Evolutionary conservation across 2,329 filamentous ascomycete species (phyloP), one percentile per base, ranked within the genome.

Genomic region (Fusarium aywerte): DNA sequence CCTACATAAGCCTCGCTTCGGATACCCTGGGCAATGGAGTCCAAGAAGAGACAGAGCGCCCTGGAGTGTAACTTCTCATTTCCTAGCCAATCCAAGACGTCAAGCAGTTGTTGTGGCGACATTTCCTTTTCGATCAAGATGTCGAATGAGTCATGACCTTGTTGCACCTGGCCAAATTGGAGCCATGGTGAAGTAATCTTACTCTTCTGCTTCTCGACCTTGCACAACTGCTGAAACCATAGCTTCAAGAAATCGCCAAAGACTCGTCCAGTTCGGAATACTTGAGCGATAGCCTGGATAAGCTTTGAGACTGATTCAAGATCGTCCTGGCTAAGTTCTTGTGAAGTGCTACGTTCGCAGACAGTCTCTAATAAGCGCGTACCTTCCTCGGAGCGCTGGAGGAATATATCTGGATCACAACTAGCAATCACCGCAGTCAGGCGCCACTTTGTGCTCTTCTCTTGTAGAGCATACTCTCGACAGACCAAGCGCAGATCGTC

Each of bases 391-490:
- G 76, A 77, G 32, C 71, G 79, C 69, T 80, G 77, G 44, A 53
- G 50, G 21, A 86, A 83, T 9, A 81, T 76, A 44, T 85, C 84
- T 0, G 82, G 77, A 35, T 86, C 83, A 42, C 83, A 82, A 9
- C 75, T 74, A 1, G 82, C 78, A 25, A 82, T 69, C 13, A 74
- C 75, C 15, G 77, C 80, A 8, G 84, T 67, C 11, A 85, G 69
- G 0, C 62, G 62, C 83, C 84, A 85, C 43, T 83, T 78, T 4
- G 77, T 79, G 7, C 52, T 69, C 5, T 75, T 68, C 10, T 68
- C 53, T 2, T 70, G 64, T 4, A 84, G 62, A 1, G 78, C 83
- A 62, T 83, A 83, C 4, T 77, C 69, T 40, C 74, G 79, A 51
- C 82, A 85, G 16, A 84, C 73, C 2, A 62, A 62, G 11, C 80